These are phyloP conservation scores for Nitzschia putrida DNA, from an alignment of 108 stramenopile genomes.

Conservation along the genomic window DNA sequence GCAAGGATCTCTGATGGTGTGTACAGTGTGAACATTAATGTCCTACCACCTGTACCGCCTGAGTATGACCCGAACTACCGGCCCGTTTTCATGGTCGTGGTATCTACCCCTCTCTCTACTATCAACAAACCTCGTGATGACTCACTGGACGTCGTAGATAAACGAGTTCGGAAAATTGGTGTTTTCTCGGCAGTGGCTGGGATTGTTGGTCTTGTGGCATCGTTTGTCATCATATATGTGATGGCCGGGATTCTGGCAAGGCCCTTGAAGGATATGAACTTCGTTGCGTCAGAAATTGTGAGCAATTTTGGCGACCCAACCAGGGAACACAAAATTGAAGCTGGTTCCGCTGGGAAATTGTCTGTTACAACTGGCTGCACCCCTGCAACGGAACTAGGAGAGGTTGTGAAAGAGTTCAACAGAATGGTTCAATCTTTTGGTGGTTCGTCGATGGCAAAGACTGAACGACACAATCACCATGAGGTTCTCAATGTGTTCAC, in stretches of 20 bases:
- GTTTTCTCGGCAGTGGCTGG: constrained; percentile 23
- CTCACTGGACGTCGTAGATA: constrained; percentile 27
- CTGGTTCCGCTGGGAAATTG: background rate
- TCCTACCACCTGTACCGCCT: constrained; percentile 42
- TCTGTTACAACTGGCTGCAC: constrained; percentile 18
- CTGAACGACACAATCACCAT: constrained; percentile 22
- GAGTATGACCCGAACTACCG: constrained; percentile 36
- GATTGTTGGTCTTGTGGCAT: constrained; percentile 22
- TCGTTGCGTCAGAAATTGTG: constrained; percentile 34
- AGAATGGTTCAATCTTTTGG: constrained; percentile 46
- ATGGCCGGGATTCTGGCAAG: constrained; percentile 33
- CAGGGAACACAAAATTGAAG: constrained; percentile 23
- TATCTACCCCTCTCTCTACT: constrained; percentile 27
- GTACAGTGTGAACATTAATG: constrained; percentile 29
- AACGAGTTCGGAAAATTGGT: constrained; percentile 13
- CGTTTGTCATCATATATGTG: constrained; percentile 32
- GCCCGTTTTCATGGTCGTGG: constrained; percentile 37
- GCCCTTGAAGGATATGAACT: constrained; percentile 41
- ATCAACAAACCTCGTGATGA: constrained; percentile 14
- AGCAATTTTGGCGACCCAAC: constrained; percentile 37
- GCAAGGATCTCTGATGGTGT: constrained; percentile 7
- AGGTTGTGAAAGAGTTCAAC: constrained; percentile 35
- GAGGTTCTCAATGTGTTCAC: constrained; percentile 24
- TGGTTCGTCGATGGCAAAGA: constrained; percentile 29
- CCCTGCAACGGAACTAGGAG: constrained; percentile 45